Evolutionary conservation across 495 filamentous ascomycete species (phyloP), one percentile per base, ranked within the genome.

Genomic region (Penicillium goetzii): DNA sequence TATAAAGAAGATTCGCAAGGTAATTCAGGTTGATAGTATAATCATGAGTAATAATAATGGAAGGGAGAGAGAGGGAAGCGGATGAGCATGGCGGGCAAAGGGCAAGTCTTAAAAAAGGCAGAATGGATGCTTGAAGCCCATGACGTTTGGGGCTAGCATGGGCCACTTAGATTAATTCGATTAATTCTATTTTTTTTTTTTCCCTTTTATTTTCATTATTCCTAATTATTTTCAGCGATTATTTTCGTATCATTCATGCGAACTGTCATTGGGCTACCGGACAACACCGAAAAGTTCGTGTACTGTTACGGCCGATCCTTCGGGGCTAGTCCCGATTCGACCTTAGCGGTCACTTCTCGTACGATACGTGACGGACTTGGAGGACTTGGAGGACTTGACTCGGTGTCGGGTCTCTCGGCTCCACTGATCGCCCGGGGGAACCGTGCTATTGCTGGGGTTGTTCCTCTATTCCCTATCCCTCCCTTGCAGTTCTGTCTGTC

Each of bases 1-100:
- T 23, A 47, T 58, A 15, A 19, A 59, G 52, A 15, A 23, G 43
- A 19, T 25, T 32, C 21, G 28, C 14, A 28, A 21, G 9, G 26
- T n/a, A 11, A 52, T 14, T 33, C 9, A 53, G 8, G 30, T 50
- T 34, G 61, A 51, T 62, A 32, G 32, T 26, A 45, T 68, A 50
- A 60, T 60, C 58, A 71, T 65, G 65, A 70, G 60, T 65, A 70
- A 68, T 66, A 30, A 53, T 53, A 53, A 14, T 53, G 9, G 26
- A 26, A 10, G 3, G 23, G n/a, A 33, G 50, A 10, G 51, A 58
- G 40, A 33, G n/a, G 32, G 32, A 34, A 54, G n/a, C 30, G 51
- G 17, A 54, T 54, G 26, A 14, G 25, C 26, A 65, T 25, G 52
- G 57, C 9, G 55, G 55, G 55, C 55, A 49, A 21, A 36, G 47